Base-by-base conservation (phyloP, 768 basidiomycete species). In the Podaxis pistillaris region DNA sequence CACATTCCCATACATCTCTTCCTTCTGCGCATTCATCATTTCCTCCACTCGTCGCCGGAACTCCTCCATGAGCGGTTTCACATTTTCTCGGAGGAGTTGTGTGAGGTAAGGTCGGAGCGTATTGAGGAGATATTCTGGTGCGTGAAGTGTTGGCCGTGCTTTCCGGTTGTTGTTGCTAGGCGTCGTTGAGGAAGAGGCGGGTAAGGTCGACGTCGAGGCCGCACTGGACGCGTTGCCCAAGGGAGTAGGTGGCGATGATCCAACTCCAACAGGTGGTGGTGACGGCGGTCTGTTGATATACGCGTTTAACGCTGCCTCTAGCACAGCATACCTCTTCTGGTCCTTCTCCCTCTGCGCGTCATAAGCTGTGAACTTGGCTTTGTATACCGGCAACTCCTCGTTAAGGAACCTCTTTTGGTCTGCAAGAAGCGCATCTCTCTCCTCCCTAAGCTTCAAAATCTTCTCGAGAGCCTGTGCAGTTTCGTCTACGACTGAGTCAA, bases 301-400 rank as follows among this genome's bases (percentile, higher is more conserved):
- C 6, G 71, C 70, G 46, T 68, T 68, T 24, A 72, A 53, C 22
- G 71, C 69, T 3, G 56, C 47, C 57, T 68, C 66, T 44, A 71
- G 65, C 36, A 65, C 68, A 46, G 47, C 24, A 26, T 66, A 63
- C 28, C 58, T 56, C n/a, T 58, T 56, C 28, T 40, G 24, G 13
- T 67, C 67, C 26, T 64, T 49, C 13, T 66, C 62, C 44, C 65
- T 69, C 6, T 61, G 41, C 24, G 46, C 38, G 0, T 63, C 47
- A 46, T 63, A 70, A 1, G 33, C 55, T 17, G 58, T 30, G 0
- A 71, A 58, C 17, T 60, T 63, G 19, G 52, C 40, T 36, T 68
- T 63, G 8, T 33, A 68, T 37, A 61, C 65, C 15, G 15, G 33
- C 6, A 59, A 12, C n/a, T 51, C 49, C 41, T 58, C 28, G 49